phyloP scores from a whole-genome alignment of 495 filamentous ascomycete genomes.

The Hypoxylon subgilvum region DNA sequence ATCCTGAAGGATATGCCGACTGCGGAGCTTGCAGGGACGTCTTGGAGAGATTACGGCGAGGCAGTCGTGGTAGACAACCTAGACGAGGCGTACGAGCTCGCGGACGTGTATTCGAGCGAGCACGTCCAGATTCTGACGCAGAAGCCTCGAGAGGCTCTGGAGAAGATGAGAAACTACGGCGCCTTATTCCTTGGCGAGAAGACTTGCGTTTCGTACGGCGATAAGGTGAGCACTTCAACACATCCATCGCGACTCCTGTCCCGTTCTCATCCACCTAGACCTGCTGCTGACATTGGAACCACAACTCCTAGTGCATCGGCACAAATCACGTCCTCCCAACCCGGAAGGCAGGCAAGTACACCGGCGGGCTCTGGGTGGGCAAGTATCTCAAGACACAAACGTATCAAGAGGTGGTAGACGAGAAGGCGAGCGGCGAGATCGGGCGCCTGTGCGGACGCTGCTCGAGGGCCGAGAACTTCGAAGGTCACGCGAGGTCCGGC shows the following conservation, averaged over 20 bases:
- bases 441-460: constrained; percentile 58
- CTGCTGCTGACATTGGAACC: background rate
- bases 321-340: constrained; percentile 63
- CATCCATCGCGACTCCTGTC: background rate
- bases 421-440: constrained; percentile 55
- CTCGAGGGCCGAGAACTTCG: constrained; percentile 60
- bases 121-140: constrained; percentile 62
- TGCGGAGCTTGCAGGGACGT: constrained; percentile 48
- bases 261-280: background rate
- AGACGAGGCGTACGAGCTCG: constrained; percentile 57
- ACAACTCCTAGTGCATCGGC: constrained; percentile 50
- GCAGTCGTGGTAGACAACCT: constrained; percentile 51
- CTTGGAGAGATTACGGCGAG: constrained; percentile 58
- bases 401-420: constrained; percentile 57
- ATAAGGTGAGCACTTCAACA: constrained; percentile 45
- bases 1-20: constrained; percentile 53
- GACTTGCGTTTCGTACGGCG: constrained; percentile 61
- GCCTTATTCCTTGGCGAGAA: constrained; percentile 60
- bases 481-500: constrained; percentile 59
- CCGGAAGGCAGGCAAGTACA: constrained; percentile 54
- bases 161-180: constrained; percentile 60
- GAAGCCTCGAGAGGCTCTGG: constrained; percentile 54
- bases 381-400: constrained; percentile 60
- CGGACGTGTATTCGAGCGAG: constrained; percentile 59
- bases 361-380: constrained; percentile 60